Evolutionary conservation across 495 filamentous ascomycete genomes (phyloP).

Genomic region (Neurospora sublineolata): DNA sequence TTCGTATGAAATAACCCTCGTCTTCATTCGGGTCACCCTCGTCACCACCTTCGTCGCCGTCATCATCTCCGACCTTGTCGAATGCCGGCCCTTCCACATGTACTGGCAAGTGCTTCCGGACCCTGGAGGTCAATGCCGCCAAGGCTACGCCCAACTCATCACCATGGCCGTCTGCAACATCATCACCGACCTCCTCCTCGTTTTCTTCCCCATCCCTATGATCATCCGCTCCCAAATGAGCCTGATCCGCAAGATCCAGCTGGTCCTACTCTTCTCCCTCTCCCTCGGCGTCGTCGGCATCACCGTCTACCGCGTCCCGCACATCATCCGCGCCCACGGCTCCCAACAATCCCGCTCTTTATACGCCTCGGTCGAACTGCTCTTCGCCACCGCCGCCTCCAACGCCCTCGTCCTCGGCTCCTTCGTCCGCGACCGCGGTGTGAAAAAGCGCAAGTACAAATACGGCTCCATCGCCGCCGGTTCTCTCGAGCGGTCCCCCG

Average conservation of each 20-base stretch:
- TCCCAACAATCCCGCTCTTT: constrained; percentile 67
- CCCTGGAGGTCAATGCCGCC: constrained; percentile 72
- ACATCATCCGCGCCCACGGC: constrained; percentile 50
- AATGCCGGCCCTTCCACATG: constrained; percentile 74
- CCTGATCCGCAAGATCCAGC: constrained; percentile 49
- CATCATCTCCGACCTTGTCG: constrained; percentile 66
- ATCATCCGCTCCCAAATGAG: constrained; percentile 64
- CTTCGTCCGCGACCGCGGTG: constrained; percentile 66
- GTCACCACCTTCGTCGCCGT: constrained; percentile 65
- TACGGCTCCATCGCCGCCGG: constrained; percentile 36
- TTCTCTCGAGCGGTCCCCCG: constrained; percentile 36
- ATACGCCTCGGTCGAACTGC: constrained; percentile 63
- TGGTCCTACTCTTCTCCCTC: constrained; percentile 69
- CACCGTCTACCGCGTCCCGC: constrained; percentile 65
- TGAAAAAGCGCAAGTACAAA: constrained; percentile 68
- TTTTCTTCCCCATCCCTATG: constrained; percentile 80
- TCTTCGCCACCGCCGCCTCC: constrained; percentile 64
- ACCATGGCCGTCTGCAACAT: constrained; percentile 82
- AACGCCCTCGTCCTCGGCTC: constrained; percentile 73
- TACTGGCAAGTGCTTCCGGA: constrained; percentile 92
- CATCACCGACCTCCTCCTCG: constrained; percentile 74
- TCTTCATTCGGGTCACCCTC: constrained; percentile 63
- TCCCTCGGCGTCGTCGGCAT: constrained; percentile 64
- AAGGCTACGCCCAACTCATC: constrained; percentile 72
- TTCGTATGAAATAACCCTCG: constrained; percentile 54